These are phyloP conservation scores for Otatea glauca DNA, from an alignment of 176 grass and related monocot genomes.

Conservation along the genomic window DNA sequence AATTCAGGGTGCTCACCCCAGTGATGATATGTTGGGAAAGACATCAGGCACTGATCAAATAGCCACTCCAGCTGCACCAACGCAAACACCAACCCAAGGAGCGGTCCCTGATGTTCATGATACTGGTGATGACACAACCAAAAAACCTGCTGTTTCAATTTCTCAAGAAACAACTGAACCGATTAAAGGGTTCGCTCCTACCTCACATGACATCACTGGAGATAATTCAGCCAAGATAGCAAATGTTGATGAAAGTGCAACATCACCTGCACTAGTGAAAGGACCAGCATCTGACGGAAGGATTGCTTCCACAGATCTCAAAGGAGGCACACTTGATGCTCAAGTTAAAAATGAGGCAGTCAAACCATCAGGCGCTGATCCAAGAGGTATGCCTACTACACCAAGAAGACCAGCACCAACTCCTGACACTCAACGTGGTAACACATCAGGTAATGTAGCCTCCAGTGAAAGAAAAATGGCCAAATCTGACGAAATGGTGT, in stretches of 20 bases:
- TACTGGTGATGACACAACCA: not conserved
- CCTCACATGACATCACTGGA: not conserved
- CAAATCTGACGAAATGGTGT: not conserved
- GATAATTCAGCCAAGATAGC: constrained; percentile 22
- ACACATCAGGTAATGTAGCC: constrained; percentile 27
- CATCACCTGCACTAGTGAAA: constrained; percentile 1
- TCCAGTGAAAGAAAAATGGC: not conserved
- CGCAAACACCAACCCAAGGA: constrained; percentile 14
- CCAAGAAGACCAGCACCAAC: constrained; percentile 16
- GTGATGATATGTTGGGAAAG: not conserved
- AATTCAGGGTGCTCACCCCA: not conserved
- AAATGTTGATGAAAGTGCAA: constrained; percentile 25
- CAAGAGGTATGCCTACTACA: constrained; percentile 2
- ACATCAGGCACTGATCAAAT: not conserved
- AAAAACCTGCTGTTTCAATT: constrained; percentile 9
- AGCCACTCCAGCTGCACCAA: not conserved
- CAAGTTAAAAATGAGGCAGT: not conserved
- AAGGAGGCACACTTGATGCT: constrained; percentile 19
- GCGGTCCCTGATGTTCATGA: not conserved
- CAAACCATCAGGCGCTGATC: not conserved
- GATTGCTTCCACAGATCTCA: not conserved
- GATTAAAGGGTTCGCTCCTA: not conserved
- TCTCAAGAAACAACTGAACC: constrained; percentile 31
- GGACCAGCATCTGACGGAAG: constrained; percentile 28
- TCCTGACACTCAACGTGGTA: not conserved